phyloP scores from a whole-genome alignment of 192 early-diverging fungal species.

The Radiomyces spectabilis region DNA sequence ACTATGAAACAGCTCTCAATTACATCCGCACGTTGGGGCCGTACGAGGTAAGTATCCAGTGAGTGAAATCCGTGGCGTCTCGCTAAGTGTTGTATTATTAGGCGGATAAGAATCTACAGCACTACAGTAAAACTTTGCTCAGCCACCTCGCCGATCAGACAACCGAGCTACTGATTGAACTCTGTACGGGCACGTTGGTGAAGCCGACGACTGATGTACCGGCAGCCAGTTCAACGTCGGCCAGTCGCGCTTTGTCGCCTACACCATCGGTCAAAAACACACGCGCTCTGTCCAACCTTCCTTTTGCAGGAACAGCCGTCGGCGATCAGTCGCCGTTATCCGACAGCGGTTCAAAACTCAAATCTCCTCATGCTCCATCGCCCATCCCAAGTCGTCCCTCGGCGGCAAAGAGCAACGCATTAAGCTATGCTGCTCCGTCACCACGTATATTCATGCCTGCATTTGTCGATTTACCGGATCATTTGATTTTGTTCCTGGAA shows the following conservation, averaged over 20 bases:
- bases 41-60: slow-evolving; percentile 25
- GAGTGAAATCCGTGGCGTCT: too few relatives aligned
- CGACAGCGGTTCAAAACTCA: too few relatives aligned
- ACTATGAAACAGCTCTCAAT: slow-evolving; percentile 66
- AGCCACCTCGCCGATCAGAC: slow-evolving; percentile 45
- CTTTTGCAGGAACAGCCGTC: too few relatives aligned
- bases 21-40: slow-evolving; percentile 62
- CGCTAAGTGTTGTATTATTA: slow-evolving; percentile 2
- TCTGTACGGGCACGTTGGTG: slow-evolving; percentile 43
- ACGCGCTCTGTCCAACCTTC: slow-evolving; percentile 23
- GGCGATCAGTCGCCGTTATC: too few relatives aligned
- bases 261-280: slow-evolving; percentile 11
- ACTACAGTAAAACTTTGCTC: slow-evolving; percentile 49
- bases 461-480: slow-evolving; percentile 78
- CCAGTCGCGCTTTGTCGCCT: slow-evolving; percentile 3
- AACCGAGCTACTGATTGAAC: slow-evolving; percentile 46
- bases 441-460: slow-evolving; percentile 78
- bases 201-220: too few relatives aligned
- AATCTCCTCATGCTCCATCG: not conserved
- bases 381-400: too few relatives aligned
- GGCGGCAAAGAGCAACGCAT: not conserved
- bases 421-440: slow-evolving; percentile 38
- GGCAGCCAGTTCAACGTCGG: not conserved
- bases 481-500: slow-evolving; percentile 81
- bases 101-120: slow-evolving; percentile 48